Conservation (phyloP, 2,329 filamentous ascomycete genomes). For the Fusarium citri region DNA sequence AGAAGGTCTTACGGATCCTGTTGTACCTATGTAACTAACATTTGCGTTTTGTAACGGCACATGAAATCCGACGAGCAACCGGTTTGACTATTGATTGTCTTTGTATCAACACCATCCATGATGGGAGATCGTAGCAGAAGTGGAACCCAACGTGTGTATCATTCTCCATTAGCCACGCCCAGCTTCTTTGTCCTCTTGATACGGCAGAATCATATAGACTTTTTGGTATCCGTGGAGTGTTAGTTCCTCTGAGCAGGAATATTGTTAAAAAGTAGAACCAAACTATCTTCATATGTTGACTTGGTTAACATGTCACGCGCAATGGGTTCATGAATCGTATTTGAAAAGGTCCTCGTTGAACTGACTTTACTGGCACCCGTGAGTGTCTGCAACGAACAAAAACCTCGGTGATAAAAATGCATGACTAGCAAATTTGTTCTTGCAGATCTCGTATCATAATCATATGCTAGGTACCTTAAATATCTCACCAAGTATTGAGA, state of each 20-base stretch:
- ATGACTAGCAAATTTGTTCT: background rate
- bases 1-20: background rate
- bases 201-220: background rate
- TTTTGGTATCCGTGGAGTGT: background rate
- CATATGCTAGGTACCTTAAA: background rate
- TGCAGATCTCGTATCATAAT: conserved; percentile 6
- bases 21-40: background rate
- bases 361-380: background rate
- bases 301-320: background rate
- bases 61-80: background rate
- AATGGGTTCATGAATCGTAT: background rate
- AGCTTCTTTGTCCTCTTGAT: background rate
- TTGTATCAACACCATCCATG: background rate
- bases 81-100: background rate
- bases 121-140: background rate
- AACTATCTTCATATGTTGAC: background rate
- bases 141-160: background rate
- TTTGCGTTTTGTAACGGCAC: background rate
- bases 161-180: background rate
- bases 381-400: background rate
- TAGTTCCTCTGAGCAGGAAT: background rate
- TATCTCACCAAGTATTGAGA: conserved; percentile 2
- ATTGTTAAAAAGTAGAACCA: background rate
- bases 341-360: background rate
- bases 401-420: background rate